Evolutionary conservation across 306 rosid species (phyloP).

Genomic region (Fragaria vesca): DNA sequence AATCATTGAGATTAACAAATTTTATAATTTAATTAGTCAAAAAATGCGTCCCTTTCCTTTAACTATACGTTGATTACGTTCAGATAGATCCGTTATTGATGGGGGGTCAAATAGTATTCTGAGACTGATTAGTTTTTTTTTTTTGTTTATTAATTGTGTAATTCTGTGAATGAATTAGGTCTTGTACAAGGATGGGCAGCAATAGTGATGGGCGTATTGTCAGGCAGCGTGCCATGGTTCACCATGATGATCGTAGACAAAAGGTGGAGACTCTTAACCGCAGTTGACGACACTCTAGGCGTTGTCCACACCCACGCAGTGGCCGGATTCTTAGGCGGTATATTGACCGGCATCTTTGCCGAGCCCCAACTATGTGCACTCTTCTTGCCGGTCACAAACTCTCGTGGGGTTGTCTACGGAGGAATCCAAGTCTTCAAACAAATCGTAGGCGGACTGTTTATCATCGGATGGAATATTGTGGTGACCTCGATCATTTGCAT

Average conservation of each 20-base stretch:
- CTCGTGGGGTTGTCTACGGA: constrained; percentile 47
- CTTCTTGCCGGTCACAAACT: constrained; percentile 35
- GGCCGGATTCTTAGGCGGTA: constrained; percentile 53
- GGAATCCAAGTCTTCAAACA: constrained; percentile 53
- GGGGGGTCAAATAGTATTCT: not conserved
- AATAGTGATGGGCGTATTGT: constrained; percentile 53
- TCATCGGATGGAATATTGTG: constrained; percentile 50
- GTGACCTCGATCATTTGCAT: constrained; percentile 50
- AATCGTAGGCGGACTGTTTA: constrained; percentile 42
- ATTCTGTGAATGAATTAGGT: constrained; percentile 28
- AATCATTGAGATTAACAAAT: no score
- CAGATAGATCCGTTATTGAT: not conserved
- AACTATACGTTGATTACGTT: not conserved
- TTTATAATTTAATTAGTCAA: not conserved
- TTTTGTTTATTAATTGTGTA: not conserved
- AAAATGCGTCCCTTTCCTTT: not conserved
- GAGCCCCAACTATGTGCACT: constrained; percentile 43
- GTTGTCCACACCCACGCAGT: constrained; percentile 68
- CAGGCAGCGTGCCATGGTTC: constrained; percentile 66
- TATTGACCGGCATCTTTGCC: constrained; percentile 54
- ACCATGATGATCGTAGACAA: constrained; percentile 59
- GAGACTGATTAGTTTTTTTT: no score
- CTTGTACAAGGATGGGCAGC: constrained; percentile 71
- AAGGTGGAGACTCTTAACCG: constrained; percentile 31
- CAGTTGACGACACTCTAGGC: constrained; percentile 58